phyloP scores from a whole-genome alignment of 176 grass and related monocot species.

The Saccharum spontaneum region DNA sequence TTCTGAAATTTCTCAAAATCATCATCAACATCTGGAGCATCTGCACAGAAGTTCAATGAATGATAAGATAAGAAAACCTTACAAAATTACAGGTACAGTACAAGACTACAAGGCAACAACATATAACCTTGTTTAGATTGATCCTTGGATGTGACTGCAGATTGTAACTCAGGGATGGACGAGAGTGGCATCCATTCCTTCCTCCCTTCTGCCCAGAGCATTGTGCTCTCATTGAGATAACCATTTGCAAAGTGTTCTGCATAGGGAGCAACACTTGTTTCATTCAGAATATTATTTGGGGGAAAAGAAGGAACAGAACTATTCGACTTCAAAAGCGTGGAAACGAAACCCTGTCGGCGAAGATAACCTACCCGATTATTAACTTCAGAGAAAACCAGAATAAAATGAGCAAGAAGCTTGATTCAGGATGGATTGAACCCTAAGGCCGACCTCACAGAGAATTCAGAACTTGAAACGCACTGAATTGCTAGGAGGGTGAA shows the following conservation, averaged over 20 bases:
- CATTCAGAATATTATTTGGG: background rate
- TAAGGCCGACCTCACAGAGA: background rate
- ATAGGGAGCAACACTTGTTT: conserved; percentile 2
- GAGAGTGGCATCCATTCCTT: conserved; percentile 69
- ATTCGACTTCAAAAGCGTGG: background rate
- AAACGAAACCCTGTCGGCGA: background rate
- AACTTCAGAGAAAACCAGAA: background rate
- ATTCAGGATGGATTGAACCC: conserved; percentile 16
- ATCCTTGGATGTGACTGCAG: conserved; percentile 32
- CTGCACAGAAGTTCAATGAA: conserved; percentile 1
- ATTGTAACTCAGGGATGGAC: conserved; percentile 58
- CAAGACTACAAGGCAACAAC: background rate
- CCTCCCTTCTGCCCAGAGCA: conserved; percentile 88
- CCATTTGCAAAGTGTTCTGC: conserved; percentile 75
- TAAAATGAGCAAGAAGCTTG: no score
- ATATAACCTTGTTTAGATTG: conserved; percentile 45
- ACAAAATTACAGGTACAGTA: background rate
- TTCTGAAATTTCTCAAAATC: conserved; percentile 84
- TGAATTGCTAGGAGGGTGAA: background rate
- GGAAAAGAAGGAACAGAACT: conserved; percentile 2
- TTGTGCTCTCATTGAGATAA: conserved; percentile 61
- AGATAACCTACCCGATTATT: background rate
- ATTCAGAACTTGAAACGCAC: background rate
- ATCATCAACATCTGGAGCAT: conserved; percentile 54
- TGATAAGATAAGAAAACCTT: background rate